Base-by-base conservation (phyloP, 176 grass and related monocot species). In the Phoenix roebelenii region DNA sequence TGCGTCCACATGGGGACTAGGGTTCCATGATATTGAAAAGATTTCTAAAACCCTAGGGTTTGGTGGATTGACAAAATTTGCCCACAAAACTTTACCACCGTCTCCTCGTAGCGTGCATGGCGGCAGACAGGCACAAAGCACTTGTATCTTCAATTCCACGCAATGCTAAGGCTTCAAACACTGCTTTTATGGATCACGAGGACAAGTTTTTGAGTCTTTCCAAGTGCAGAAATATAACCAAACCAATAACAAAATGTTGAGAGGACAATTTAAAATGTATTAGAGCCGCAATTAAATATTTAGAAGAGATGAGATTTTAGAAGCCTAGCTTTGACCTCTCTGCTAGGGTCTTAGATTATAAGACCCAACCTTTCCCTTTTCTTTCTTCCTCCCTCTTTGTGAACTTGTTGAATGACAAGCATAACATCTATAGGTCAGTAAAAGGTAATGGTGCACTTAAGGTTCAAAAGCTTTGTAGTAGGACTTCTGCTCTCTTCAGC, bases 251-350 rank as follows among this genome's bases (percentile, higher is more conserved):
- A 82, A 78, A 82, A 61, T 57, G 74, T 4, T 20, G 51, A 54
- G 51, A 44, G 35, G 35, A 12, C 35, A 44, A 14, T 44, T 30
- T 44, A 44, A 44, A 44, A 14, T 44, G 12, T 44, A 44, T 44
- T 12, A 10, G 9, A 44, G 14, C 9, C 35, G 1, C 10, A 44
- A 44, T 54, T 77, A 69, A 18, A 16, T 69, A 85, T 69, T 44
- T 44, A 44, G 35, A 44, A 44, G 35, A 44, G 35, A 44, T 2
- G 32, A 61, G 59, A 70, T 74, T 44, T 55, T 65, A 25, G 20
- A 49, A 64, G 58, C 72, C 77, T 65, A 39, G 29, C 29, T 78
- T 78, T 78, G 74, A 82, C 84, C 79, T 71, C 54, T 82, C 17
- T 19, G 66, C 28, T 39, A 28, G 4, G 16, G 54, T 54, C 35